Base-by-base conservation (phyloP, 345 rosid species). In the Syzygium oleosum region DNA sequence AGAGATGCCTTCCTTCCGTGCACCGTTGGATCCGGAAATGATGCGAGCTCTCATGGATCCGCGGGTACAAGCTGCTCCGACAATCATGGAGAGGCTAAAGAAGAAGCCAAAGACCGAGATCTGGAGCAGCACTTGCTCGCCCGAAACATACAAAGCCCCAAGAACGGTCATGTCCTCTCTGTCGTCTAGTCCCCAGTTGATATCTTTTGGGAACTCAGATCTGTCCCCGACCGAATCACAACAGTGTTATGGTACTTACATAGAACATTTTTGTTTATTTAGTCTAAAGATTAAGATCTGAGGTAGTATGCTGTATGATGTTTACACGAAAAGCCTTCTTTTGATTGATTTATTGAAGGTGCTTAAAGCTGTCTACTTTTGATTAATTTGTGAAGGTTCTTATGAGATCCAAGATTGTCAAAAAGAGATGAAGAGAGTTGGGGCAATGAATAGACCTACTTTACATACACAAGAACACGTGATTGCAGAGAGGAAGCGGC, bases 401-500 rank as follows among this genome's bases (percentile, higher is more conserved):
- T 51, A 3, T 83, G 78, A 86, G 58, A 52, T 85, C 16, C 53
- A 53, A 80, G 83, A 52, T 86, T 41, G 25, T 68, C 58, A 43
- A 27, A 90, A 88, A 22, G 91, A 85, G 56, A 13, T 59, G 59
- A 86, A 88, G 85, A 89, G 87, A 52, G 77, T 5, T 27, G 88
- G 61, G 77, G 80, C 89, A 54, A 34, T 68, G 51, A 90, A 90
- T 51, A 93, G 97, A 90, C 88, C 85, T 77, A 93, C 92, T 4
- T 49, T 92, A 14, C 89, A 91, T 85, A 95, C 96, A 27, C 92
- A 93, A 86, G 99, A 97, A 85, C 98, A 97, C 90, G 94, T 97
- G 17, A 79, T 95, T n/a, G 97, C 99, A 4, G 99, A 97, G 89
- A 91, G 98, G 90, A 95, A 95, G 87, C 93, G 99, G 5, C 93